Base-by-base conservation (phyloP, 192 early-diverging fungal species). In the Coemansia sp. region DNA sequence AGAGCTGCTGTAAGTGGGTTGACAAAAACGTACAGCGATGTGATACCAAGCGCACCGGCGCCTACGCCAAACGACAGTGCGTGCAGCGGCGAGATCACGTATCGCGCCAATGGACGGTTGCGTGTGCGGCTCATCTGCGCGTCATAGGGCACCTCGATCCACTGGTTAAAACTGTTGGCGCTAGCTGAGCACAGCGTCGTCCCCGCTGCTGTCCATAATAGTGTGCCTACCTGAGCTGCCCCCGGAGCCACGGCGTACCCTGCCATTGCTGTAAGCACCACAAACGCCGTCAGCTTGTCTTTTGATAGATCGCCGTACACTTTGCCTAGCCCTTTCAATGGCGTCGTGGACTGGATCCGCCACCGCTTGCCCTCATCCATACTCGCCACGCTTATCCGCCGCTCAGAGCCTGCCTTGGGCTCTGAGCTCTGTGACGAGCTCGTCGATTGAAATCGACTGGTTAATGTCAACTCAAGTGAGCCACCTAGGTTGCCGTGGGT, bases 161-260 rank as follows among this genome's bases (percentile, higher is more conserved):
- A 97, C 76, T 98, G 96, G 75, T 98, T 98, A 62, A 97, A 86
- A 9, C 91, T 77, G 69, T 98, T 98, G 40, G 96, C 96, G 27
- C 89, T 89, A 4, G 83, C 82, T 11, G 94, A 85, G 63, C 94
- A 96, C 30, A 98, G 81, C 4, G 83, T 82, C 0, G 94, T 98
- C 15, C 96, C 96, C 1, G 82, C 59, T 0, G 92, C 91, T 18
- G 93, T 93, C 53, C 83, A 90, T 11, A 96, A 67, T 21, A 98
- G 69, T 2, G 87, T 87, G 18, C 24, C 61, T 10, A 81, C 39
- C 9, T 73, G 67, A 0, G 85, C 64, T 0, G 87, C 84, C 1
- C 85, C 88, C 6, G 94, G 93, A 10, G 94, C 90, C 47, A 96
- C 80, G 21, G 96, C 96, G 65, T 92, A 96, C 2, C 96, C 96